Conservation (phyloP, 805 yeast genomes). For the Saturnispora quitensis region DNA sequence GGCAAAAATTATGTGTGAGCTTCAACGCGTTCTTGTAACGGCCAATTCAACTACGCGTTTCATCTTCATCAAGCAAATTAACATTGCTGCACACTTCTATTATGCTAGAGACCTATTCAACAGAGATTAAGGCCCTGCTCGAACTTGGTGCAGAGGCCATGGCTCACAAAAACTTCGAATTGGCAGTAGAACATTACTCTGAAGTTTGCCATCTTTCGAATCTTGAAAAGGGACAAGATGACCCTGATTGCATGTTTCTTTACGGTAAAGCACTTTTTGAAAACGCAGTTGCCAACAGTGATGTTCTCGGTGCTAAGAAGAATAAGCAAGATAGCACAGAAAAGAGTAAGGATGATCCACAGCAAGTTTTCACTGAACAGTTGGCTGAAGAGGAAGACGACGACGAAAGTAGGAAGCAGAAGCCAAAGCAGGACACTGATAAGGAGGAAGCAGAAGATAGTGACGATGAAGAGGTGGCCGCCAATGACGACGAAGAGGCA, state of each 20-base stretch:
- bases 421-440: conserved; percentile 24
- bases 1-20: not conserved
- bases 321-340: conserved; percentile 15
- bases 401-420: conserved; percentile 25
- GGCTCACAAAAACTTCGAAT: conserved; percentile 55
- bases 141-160: conserved; percentile 56
- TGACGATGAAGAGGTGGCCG: conserved; percentile 16
- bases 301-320: conserved; percentile 53
- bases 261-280: conserved; percentile 79
- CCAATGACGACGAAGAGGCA: conserved; percentile 20
- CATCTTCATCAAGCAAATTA: conserved; percentile 10
- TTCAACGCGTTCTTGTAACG: not conserved
- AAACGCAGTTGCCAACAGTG: conserved; percentile 64
- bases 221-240: conserved; percentile 48
- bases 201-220: conserved; percentile 58
- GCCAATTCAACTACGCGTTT: conserved; percentile 1
- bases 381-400: conserved; percentile 30
- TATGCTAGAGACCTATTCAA: conserved; percentile 19
- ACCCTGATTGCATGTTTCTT: conserved; percentile 59
- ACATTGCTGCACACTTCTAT: not conserved
- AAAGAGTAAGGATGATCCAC: conserved; percentile 5
- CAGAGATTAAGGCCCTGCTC: conserved; percentile 39
- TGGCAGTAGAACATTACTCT: conserved; percentile 63
- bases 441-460: conserved; percentile 23
- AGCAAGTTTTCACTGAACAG: conserved; percentile 27